Percentiles rank a stretch among this genome's conserved stretches.
These are phyloP conservation scores for Coix lacrymajobi DNA, from an alignment of 176 grass and related monocot genomes.

Conservation along the genomic window DNA sequence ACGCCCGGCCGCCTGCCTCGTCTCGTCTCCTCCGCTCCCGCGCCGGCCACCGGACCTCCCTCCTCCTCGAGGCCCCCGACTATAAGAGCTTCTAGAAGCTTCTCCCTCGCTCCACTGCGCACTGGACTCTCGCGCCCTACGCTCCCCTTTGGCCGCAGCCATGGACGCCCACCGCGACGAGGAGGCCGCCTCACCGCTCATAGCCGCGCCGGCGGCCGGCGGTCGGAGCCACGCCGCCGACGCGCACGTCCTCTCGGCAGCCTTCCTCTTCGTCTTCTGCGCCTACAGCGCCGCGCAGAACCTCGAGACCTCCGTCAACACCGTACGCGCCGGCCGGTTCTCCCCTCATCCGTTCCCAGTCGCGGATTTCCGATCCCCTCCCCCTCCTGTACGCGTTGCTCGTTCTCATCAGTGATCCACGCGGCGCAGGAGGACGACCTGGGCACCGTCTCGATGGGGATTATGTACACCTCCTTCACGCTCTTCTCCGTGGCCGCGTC, in stretches of 20 bases:
- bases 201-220: background rate
- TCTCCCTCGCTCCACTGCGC: background rate
- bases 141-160: background rate
- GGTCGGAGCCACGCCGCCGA: constrained; percentile 48
- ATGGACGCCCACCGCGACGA: constrained; percentile 36
- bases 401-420: background rate
- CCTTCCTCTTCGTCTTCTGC: constrained; percentile 93
- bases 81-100: constrained; percentile 37
- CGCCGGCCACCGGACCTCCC: background rate
- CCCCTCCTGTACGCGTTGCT: background rate
- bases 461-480: constrained; percentile 78
- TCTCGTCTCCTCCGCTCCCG: background rate
- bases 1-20: background rate
- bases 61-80: background rate
- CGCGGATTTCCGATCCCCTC: background rate
- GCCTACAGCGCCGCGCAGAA: constrained; percentile 81
- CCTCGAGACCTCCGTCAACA: constrained; percentile 80
- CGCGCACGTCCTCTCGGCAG: constrained; percentile 60
- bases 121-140: background rate
- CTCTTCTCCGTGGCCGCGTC: constrained; percentile 65
- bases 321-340: constrained; percentile 9
- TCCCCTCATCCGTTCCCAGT: background rate
- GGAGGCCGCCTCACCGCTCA: constrained; percentile 19
- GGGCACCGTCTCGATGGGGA: constrained; percentile 71
- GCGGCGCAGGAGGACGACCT: constrained; percentile 51